Evolutionary conservation across 2,329 filamentous ascomycete species (phyloP).

Genomic region (Leptographium lundbergii): DNA sequence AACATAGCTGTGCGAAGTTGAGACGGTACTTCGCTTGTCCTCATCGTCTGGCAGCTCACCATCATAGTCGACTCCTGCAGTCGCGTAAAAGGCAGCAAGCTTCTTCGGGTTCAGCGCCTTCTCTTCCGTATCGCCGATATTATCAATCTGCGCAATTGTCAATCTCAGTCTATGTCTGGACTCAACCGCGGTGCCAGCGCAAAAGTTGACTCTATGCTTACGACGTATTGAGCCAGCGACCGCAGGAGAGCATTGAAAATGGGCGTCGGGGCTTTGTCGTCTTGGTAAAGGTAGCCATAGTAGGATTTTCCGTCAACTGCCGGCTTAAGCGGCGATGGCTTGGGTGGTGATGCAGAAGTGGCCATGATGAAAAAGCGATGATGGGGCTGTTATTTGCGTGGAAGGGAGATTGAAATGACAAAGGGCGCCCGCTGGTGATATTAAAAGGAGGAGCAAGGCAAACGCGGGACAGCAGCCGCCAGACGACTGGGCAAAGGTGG

Average conservation of each 20-base stretch:
- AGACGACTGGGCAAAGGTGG: neutral
- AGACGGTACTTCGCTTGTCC: neutral
- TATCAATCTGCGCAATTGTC: constrained; percentile 31
- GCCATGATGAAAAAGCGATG: constrained; percentile 4
- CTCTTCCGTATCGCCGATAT: constrained; percentile 45
- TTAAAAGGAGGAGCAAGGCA: neutral
- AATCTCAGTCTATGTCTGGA: neutral
- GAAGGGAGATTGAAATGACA: neutral
- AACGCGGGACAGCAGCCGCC: constrained; percentile 3
- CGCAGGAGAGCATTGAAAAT: constrained; percentile 55
- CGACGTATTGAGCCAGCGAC: constrained; percentile 57
- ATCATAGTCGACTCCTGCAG: constrained; percentile 65
- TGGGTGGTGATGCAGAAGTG: constrained; percentile 4
- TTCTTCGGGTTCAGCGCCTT: constrained; percentile 50
- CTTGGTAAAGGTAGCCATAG: constrained; percentile 58
- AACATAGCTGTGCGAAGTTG: neutral
- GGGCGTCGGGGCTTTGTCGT: constrained; percentile 54
- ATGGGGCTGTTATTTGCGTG: neutral
- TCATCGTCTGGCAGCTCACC: constrained; percentile 24
- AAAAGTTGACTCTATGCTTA: constrained; percentile 29
- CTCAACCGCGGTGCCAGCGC: neutral
- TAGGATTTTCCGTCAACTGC: constrained; percentile 21
- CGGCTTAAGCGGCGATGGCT: constrained; percentile 9
- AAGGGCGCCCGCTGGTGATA: neutral
- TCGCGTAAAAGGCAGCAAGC: constrained; percentile 64